phyloP scores from a whole-genome alignment of 163 green algal species.

The Volvox carteri region DNA sequence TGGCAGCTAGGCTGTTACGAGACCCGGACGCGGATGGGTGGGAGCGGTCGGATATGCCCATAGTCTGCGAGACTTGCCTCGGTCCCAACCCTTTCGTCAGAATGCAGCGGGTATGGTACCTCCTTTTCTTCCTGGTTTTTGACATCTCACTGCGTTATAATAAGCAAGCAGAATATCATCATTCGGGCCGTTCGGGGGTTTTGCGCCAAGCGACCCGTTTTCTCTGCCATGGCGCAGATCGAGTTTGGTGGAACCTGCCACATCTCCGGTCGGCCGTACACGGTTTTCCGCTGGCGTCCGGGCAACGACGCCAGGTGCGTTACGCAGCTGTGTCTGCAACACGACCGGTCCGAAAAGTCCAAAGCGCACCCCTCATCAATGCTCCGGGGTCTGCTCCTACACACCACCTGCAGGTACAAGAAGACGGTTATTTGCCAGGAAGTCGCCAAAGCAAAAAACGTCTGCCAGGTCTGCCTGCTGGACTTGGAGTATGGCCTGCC shows the following conservation, averaged over 20 bases:
- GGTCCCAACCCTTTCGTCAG: conserved; percentile 98
- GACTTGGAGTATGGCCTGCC: conserved; percentile 98
- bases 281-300: conserved; percentile 97
- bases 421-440: conserved; percentile 99
- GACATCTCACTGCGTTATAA: too few relatives aligned
- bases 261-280: conserved; percentile 98
- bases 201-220: too few relatives aligned
- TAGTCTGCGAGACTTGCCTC: conserved; percentile 98
- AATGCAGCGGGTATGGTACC: conserved; percentile 92
- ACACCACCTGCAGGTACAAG: conserved; percentile 88
- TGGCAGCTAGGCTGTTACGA: conserved; percentile 65
- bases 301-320: conserved; percentile 91
- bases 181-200: too few relatives aligned
- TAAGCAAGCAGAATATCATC: too few relatives aligned
- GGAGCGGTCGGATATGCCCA: conserved; percentile 97
- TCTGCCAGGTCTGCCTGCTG: conserved; percentile 99
- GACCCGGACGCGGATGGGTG: conserved; percentile 73
- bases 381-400: not conserved
- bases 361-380: not conserved
- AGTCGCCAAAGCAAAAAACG: conserved; percentile 99
- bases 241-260: conserved; percentile 92
- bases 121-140: not conserved
- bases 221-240: conserved; percentile 41
- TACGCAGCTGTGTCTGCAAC: not conserved
- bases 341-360: not conserved